Percentiles rank a stretch among this genome's conserved stretches.
Evolutionary conservation across 108 stramenopile genomes (phyloP).

Genomic region (Skeletonema marinoi): DNA sequence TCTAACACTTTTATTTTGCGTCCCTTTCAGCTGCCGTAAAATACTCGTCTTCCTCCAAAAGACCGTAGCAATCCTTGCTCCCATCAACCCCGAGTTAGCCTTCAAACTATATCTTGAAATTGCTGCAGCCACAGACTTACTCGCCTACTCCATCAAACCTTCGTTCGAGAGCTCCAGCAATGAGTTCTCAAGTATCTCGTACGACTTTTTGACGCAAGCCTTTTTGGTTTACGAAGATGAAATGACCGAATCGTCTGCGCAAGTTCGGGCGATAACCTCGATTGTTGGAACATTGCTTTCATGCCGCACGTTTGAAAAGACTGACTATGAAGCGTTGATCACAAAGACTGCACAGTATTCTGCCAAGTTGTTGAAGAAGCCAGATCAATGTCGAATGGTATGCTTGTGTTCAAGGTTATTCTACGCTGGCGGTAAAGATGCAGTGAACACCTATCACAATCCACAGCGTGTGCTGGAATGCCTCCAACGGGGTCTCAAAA

Average conservation of each 20-base stretch:
- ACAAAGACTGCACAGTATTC: slow-evolving; percentile 95
- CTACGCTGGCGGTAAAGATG: slow-evolving; percentile 58
- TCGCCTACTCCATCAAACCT: slow-evolving; percentile 28
- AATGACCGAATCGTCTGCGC: slow-evolving; percentile 80
- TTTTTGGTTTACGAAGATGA: slow-evolving; percentile 94
- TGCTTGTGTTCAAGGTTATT: slow-evolving; percentile 91
- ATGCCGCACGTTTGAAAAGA: slow-evolving; percentile 66
- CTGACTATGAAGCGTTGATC: slow-evolving; percentile 93
- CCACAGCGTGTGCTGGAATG: slow-evolving; percentile 95
- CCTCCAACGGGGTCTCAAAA: slow-evolving; percentile 85
- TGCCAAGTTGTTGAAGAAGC: slow-evolving; percentile 93
- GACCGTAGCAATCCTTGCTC: slow-evolving; percentile 78
- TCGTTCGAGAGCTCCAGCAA: slow-evolving; percentile 17
- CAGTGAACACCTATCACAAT: slow-evolving; percentile 65
- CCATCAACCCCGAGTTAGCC: slow-evolving; percentile 69
- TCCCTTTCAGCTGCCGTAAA: slow-evolving; percentile 76
- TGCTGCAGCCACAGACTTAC: slow-evolving; percentile 85
- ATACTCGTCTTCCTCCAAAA: slow-evolving; percentile 95
- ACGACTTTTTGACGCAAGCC: slow-evolving; percentile 95
- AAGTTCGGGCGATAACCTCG: slow-evolving; percentile 77
- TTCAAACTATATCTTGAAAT: slow-evolving; percentile 91
- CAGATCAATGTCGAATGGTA: slow-evolving; percentile 95
- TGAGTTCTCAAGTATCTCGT: slow-evolving; percentile 82
- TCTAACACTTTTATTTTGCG: neutral
- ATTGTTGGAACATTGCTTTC: slow-evolving; percentile 92